Evolutionary conservation across 2,329 filamentous ascomycete species (phyloP), one percentile per base, ranked within the genome.

Genomic region (Xylaria sp.): DNA sequence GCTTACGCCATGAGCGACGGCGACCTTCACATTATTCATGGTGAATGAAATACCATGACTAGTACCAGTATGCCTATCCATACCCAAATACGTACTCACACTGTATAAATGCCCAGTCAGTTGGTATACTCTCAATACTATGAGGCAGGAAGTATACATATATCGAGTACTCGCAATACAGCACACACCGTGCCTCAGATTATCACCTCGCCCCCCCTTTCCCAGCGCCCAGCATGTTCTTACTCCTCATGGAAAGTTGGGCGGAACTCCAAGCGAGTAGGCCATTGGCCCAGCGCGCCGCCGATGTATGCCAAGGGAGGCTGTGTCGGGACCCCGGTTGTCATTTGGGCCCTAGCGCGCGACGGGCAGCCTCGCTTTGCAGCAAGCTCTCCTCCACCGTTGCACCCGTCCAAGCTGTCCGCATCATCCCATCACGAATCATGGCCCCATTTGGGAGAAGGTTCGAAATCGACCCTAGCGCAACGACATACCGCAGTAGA

Each of bases 261-360:
- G 56, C 56, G 23, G 41, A 58, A 23, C 25, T n/a, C 23, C 39
- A 31, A 39, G 5, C 15, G 23, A 55, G 46, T 15, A 31, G 50
- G 39, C 48, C 67, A 71, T 67, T 70, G 66, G 66, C 54, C 50
- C 61, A 60, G 18, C 37, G 52, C 50, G 52, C 65, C 56, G 61
- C 59, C 28, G 12, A 31, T 61, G 48, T 57, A 39, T 66, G 75
- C 74, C 75, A 76, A 76, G 74, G 52, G 73, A 72, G 75, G 75
- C 75, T 67, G 75, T 77, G 75, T 71, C 71, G 34, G 52, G 25
- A 41, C 67, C 67, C 67, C 56, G 44, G 56, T 67, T 41, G 12
- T 41, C 25, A 55, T 34, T 63, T 56, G n/a, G 41, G 31, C 55
- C 31, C 25, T 65, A 61, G 67, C 51, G 54, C 48, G n/a, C 10